These are phyloP conservation scores for Rhodotorula glutinis DNA, from an alignment of 1,284 basidiomycete genomes.

Conservation along the genomic window DNA sequence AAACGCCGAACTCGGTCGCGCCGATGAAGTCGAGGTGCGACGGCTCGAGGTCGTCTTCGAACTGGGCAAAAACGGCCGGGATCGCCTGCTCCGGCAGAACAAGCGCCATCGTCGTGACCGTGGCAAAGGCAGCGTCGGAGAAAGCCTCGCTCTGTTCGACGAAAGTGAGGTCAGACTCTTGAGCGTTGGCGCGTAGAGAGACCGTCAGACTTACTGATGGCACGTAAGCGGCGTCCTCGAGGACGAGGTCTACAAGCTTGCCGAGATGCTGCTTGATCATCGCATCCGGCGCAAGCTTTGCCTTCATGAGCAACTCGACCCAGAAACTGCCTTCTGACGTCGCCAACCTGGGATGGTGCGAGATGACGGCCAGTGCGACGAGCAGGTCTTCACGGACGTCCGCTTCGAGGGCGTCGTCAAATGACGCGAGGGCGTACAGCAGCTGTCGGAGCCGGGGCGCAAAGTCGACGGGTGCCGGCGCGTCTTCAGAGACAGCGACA, in stretches of 20 bases:
- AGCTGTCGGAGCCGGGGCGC: conserved; percentile 30
- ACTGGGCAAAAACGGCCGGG: conserved; percentile 64
- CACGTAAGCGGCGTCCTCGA: conserved; percentile 22
- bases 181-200: no score
- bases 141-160: conserved; percentile 41
- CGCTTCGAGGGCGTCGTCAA: conserved; percentile 7
- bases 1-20: conserved; percentile 72
- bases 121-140: conserved; percentile 63
- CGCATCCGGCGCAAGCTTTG: conserved; percentile 64
- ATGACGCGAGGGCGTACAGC: conserved; percentile 25
- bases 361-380: conserved; percentile 58
- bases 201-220: conserved; percentile 7
- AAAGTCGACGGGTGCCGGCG: conserved; percentile 23
- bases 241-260: conserved; percentile 52
- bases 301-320: conserved; percentile 75
- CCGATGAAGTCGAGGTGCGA: conserved; percentile 61
- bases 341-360: conserved; percentile 62
- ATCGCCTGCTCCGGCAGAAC: conserved; percentile 68
- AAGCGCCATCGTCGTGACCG: conserved; percentile 72
- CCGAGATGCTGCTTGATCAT: conserved; percentile 58
- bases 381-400: conserved; percentile 28
- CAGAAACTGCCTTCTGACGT: conserved; percentile 52
- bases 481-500: conserved; percentile 9
- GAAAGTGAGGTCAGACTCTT: conserved; percentile 2
- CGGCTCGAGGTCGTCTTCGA: conserved; percentile 63